phyloP scores from a whole-genome alignment of 1,284 basidiomycete species.

The Taiwanofungus camphoratus region DNA sequence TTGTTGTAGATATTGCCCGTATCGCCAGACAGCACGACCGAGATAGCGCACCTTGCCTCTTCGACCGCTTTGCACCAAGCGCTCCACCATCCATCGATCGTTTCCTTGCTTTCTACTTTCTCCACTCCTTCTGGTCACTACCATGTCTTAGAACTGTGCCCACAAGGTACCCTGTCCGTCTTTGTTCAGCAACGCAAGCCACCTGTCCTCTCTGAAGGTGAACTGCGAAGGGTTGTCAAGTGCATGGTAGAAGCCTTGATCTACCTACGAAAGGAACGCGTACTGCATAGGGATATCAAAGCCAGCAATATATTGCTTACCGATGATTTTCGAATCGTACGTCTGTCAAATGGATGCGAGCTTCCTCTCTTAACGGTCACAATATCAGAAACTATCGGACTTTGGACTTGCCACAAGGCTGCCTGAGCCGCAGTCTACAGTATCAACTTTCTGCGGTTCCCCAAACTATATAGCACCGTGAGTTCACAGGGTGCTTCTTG shows the following conservation, averaged over 20 bases:
- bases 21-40: constrained; percentile 4
- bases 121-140: constrained; percentile 28
- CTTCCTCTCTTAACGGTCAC: not conserved
- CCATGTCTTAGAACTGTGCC: constrained; percentile 42
- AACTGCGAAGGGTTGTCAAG: constrained; percentile 34
- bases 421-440: constrained; percentile 11
- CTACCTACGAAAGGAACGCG: constrained; percentile 37
- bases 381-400: constrained; percentile 24
- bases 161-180: constrained; percentile 33
- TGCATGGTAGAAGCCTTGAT: constrained; percentile 37
- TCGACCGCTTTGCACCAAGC: constrained; percentile 33
- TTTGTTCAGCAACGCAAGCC: constrained; percentile 24
- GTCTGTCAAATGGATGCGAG: not conserved
- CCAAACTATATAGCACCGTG: constrained; percentile 23
- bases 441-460: constrained; percentile 15
- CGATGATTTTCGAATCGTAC: constrained; percentile 22
- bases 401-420: constrained; percentile 20
- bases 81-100: constrained; percentile 44
- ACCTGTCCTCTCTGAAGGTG: constrained; percentile 27
- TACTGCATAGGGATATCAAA: constrained; percentile 25
- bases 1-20: constrained; percentile 6
- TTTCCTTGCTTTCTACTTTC: constrained; percentile 42
- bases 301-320: constrained; percentile 21
- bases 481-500: too few relatives aligned
- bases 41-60: constrained; percentile 4